Conservation (phyloP, 176 grass and related monocot species). For the Phragmites australis region DNA sequence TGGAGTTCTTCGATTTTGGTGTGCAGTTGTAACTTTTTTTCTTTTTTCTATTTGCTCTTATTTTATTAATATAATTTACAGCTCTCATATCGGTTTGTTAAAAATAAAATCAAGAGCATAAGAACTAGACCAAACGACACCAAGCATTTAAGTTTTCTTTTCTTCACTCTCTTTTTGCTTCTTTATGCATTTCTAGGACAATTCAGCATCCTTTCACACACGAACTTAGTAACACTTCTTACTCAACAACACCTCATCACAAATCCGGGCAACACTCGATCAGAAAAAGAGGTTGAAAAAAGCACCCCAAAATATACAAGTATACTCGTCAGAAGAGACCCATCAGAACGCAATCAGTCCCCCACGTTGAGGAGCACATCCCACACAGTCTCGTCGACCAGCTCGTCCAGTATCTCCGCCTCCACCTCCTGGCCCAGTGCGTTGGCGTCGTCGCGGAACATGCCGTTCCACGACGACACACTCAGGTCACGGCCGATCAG, state of each 20-base stretch:
- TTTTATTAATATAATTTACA: too few relatives aligned
- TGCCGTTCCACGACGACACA: conserved; percentile 51
- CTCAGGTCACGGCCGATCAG: conserved; percentile 73
- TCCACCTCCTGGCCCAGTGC: conserved; percentile 56
- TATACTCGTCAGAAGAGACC: conserved; percentile 14
- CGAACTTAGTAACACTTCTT: conserved; percentile 10
- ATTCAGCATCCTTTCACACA: conserved; percentile 5
- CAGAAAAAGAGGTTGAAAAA: background rate
- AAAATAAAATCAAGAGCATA: background rate
- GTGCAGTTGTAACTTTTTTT: too few relatives aligned
- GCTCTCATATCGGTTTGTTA: too few relatives aligned
- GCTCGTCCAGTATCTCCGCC: conserved; percentile 61
- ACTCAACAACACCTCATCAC: conserved; percentile 19
- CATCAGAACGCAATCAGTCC: conserved; percentile 28
- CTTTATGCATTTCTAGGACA: conserved; percentile 7
- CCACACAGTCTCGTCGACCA: conserved; percentile 74
- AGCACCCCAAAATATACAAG: conserved; percentile 40
- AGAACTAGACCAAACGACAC: background rate
- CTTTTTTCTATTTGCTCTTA: too few relatives aligned
- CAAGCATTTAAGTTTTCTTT: background rate
- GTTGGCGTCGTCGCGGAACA: conserved; percentile 54
- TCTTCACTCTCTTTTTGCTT: background rate
- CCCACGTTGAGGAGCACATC: conserved; percentile 72
- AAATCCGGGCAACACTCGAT: conserved; percentile 32
- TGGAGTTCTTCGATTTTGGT: too few relatives aligned